phyloP scores from a whole-genome alignment of 2,329 filamentous ascomycete genomes.

The Colletotrichum gigasporum region DNA sequence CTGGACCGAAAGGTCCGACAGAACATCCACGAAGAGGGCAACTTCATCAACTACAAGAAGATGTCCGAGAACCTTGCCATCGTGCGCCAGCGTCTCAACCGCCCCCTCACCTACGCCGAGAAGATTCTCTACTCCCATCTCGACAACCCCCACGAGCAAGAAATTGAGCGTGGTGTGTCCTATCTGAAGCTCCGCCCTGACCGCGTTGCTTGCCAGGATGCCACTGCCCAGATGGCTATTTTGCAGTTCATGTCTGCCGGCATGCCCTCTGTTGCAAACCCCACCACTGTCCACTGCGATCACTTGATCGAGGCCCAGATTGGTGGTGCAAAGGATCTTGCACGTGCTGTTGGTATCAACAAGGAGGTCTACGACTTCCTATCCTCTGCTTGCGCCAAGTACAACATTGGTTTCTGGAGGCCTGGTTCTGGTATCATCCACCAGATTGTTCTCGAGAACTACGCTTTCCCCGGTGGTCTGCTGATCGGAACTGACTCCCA shows the following conservation, averaged over 20 bases:
- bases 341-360: constrained; percentile 91
- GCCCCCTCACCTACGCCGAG: constrained; percentile 93
- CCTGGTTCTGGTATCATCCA: constrained; percentile 99
- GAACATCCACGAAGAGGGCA: constrained; percentile 94
- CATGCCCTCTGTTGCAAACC: constrained; percentile 94
- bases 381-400: constrained; percentile 93
- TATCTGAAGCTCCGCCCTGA: constrained; percentile 98
- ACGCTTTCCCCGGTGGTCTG: constrained; percentile 97
- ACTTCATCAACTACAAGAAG: constrained; percentile 99
- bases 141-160: constrained; percentile 94
- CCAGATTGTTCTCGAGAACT: constrained; percentile 98
- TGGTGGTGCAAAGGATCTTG: constrained; percentile 93
- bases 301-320: constrained; percentile 98
- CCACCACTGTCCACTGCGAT: constrained; percentile 96
- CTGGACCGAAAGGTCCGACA: constrained; percentile 96
- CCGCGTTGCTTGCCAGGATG: constrained; percentile 98
- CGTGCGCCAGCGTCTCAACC: constrained; percentile 89
- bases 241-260: constrained; percentile 99
- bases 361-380: constrained; percentile 99
- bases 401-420: constrained; percentile 99
- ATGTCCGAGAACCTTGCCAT: constrained; percentile 97
- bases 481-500: constrained; percentile 98
- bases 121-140: constrained; percentile 99
- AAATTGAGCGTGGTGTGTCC: constrained; percentile 93
- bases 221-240: constrained; percentile 99